phyloP scores from a whole-genome alignment of 441 rosid genomes.

The Flueggea neowawraea region DNA sequence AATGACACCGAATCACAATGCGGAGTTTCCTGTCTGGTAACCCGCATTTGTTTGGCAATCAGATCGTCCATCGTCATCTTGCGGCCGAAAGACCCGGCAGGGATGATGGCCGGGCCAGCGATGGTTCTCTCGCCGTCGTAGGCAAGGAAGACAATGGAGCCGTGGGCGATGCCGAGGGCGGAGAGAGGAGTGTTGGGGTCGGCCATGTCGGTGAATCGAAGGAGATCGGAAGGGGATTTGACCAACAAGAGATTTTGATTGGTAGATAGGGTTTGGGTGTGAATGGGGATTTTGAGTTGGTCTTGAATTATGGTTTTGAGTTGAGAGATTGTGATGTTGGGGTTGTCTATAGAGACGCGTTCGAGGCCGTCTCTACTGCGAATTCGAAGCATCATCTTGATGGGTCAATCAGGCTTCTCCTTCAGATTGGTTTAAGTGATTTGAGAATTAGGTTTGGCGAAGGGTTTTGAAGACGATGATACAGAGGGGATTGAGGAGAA shows the following conservation, averaged over 20 bases:
- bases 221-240: slow-evolving; percentile 54
- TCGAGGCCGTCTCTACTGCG: slow-evolving; percentile 97
- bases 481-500: neutral
- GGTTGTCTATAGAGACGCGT: slow-evolving; percentile 57
- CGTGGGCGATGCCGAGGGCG: slow-evolving; percentile 61
- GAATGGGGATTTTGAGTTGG: slow-evolving; percentile 80
- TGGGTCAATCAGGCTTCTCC: too few species aligned
- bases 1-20: slow-evolving; percentile 88
- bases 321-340: slow-evolving; percentile 51
- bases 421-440: slow-evolving; percentile 9
- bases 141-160: slow-evolving; percentile 69
- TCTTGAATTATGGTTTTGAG: slow-evolving; percentile 75
- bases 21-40: slow-evolving; percentile 75
- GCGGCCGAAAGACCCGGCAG: slow-evolving; percentile 92
- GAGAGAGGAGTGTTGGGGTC: slow-evolving; percentile 52
- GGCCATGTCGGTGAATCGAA: slow-evolving; percentile 65
- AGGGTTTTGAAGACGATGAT: neutral
- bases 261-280: slow-evolving; percentile 79
- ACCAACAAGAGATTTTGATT: slow-evolving; percentile 72
- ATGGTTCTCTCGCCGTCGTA: slow-evolving; percentile 82
- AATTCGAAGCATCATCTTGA: slow-evolving; percentile 76
- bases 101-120: slow-evolving; percentile 61
- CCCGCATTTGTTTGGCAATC: slow-evolving; percentile 88
- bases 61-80: slow-evolving; percentile 99
- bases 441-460: neutral